Base-by-base conservation (phyloP, 352 stramenopile genomes). In the Phytophthora tentaculata region DNA sequence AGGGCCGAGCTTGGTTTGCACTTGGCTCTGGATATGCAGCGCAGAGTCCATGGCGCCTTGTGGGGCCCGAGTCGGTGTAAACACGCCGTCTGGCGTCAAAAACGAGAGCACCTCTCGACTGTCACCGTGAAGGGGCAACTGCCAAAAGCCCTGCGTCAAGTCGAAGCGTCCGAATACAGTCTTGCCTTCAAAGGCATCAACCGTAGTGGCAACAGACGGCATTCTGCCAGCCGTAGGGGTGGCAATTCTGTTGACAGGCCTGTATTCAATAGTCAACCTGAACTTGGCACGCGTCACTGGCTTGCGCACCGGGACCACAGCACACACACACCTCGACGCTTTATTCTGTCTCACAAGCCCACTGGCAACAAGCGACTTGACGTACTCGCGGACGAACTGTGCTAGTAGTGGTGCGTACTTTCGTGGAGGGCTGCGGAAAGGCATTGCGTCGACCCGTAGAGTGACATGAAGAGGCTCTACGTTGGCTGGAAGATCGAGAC, bases 221-320 rank as follows among this genome's bases (percentile, higher is more conserved):
- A 69, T 67, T 3, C 51, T 35, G 6, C 32, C 32, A 14, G 32
- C 32, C 6, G 13, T 39, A 14, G 32, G 5, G 13, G 13, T 14
- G 5, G 32, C 13, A 9, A 39, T 8, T 14, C 5, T 45, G 28
- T 71, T 71, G 12, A 71, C 28, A 2, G 41, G 44, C 14, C 48
- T 24, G n/a, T 64, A 60, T 47, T 64, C 49, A 20, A 50, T 54
- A 1, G 53, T 55, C 6, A 53, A 54, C 24, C 48, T 35, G n/a
- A 57, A 66, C 20, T 32, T 32, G 8, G 3, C 28, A 32, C 28
- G 28, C 3, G 28, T 59, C 12, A 22, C 4, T 51, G 12, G 45
- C 2, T 29, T 64, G 29, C 35, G 45, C 8, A 64, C 57, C 7
- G 47, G 47, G 2, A 51, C 47, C 24, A 29, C 32, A 9, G 57